A percentile compares a stretch with the other conserved stretches of the same genome.
phyloP scores from a whole-genome alignment of 2,329 filamentous ascomycete genomes.

The Verticillium albo-atrum region DNA sequence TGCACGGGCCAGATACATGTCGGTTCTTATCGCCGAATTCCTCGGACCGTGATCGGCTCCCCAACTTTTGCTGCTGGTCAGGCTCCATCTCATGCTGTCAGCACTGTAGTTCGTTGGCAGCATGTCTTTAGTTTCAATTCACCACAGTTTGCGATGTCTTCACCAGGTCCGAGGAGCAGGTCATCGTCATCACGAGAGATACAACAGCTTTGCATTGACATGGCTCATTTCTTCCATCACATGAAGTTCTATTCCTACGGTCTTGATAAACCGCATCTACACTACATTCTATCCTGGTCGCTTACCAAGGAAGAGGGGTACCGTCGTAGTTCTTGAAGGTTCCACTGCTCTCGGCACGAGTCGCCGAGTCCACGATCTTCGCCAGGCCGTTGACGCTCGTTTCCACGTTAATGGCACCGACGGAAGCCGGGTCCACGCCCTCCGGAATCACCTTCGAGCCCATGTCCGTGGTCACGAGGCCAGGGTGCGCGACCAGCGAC shows the following conservation, averaged over 20 bases:
- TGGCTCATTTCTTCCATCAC: no score
- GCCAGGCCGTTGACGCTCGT: conserved; percentile 9
- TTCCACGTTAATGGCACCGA: conserved; percentile 12
- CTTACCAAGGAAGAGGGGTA: conserved; percentile 7
- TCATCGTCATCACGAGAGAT: no score
- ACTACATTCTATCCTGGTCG: not conserved
- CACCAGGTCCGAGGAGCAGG: no score
- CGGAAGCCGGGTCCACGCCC: not conserved
- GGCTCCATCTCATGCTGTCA: no score
- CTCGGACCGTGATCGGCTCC: no score
- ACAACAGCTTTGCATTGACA: no score
- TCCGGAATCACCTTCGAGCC: not conserved
- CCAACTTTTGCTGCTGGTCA: no score
- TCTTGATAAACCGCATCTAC: not conserved
- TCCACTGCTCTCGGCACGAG: conserved; percentile 2
- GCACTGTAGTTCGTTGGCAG: no score
- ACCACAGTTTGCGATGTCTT: no score
- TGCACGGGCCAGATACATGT: not conserved
- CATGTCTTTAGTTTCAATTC: no score
- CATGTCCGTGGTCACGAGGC: conserved; percentile 13
- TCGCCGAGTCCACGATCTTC: conserved; percentile 1
- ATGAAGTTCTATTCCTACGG: no score
- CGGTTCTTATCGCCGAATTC: no score
- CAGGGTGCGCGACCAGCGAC: conserved; percentile 25
- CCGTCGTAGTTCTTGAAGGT: conserved; percentile 10